phyloP scores from a whole-genome alignment of 73 alveolate species.

The Stentor coeruleus region DNA sequence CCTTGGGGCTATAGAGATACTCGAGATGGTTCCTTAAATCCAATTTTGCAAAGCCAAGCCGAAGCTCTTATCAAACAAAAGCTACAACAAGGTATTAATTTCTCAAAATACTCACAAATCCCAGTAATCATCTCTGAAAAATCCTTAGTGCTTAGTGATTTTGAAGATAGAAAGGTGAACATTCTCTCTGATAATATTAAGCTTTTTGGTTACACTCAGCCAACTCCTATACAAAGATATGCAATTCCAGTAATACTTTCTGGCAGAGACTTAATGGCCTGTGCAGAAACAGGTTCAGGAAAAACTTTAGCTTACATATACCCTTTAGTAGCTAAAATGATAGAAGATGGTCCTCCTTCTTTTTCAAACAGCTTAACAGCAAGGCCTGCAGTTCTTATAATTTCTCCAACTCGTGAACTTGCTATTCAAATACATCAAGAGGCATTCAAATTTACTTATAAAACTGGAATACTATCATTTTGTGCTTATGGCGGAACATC shows the following conservation, averaged over 20 bases:
- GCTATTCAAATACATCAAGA: constrained; percentile 89
- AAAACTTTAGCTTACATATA: constrained; percentile 91
- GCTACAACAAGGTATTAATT: too few species aligned
- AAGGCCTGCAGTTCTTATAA: constrained; percentile 73
- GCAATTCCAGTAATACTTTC: constrained; percentile 80
- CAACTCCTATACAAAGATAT: constrained; percentile 86
- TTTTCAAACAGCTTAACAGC: constrained; percentile 69
- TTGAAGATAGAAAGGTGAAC: neutral
- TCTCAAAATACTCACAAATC: too few species aligned
- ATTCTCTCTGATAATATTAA: neutral
- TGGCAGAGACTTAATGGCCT: constrained; percentile 88
- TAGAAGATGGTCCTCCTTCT: constrained; percentile 71
- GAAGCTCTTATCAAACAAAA: too few species aligned
- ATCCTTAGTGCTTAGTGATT: neutral
- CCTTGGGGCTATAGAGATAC: too few species aligned
- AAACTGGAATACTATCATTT: constrained; percentile 82
- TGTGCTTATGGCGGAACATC: constrained; percentile 96
- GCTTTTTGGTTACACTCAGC: constrained; percentile 66
- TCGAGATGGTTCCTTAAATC: too few species aligned
- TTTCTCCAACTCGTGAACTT: constrained; percentile 97
- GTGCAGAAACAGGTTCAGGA: constrained; percentile 98
- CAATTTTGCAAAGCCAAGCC: too few species aligned
- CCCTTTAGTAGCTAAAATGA: constrained; percentile 76
- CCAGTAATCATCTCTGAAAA: too few species aligned
- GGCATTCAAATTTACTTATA: constrained; percentile 83